Evolutionary conservation across 108 stramenopile species (phyloP), one percentile per base, ranked within the genome.

Genomic region (Discostella pseudostelligera): DNA sequence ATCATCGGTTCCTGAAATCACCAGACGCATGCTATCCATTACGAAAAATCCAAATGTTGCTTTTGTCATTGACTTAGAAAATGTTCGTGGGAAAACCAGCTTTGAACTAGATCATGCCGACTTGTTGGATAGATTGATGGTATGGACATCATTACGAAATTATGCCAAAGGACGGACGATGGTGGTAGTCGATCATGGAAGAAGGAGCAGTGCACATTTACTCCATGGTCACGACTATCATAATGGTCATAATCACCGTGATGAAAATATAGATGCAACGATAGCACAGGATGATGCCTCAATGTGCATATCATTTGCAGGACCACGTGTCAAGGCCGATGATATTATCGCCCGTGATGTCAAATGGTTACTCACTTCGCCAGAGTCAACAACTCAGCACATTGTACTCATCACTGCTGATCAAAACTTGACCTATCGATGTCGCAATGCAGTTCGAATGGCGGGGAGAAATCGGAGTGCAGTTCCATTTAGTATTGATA

Each of bases 391-490:
- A 44, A 35, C 59, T 8, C 29, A 44, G 6, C 73, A 74, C 42
- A 65, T 74, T n/a, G 47, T 86, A 10, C 79, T 89, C 13, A 72
- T 89, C 20, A 89, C 87, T n/a, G 79, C 79, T 6, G 87, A 89
- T 75, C 58, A 59, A 29, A 82, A 81, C 42, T 71, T 74, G 39
- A 39, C 48, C 36, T 74, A 26, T 47, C n/a, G 78, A 49, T 78
- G 70, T 61, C 48, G 66, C 36, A 46, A 11, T 82, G 66, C 70
- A 48, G 39, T 48, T 43, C 42, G 42, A 4, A 7, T 43, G 42
- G 42, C 32, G 5, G 32, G 32, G 32, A 43, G 2, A n/a, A 12
- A 43, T 43, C 42, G 12, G 9, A n/a, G 2, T 12, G 42, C 42
- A 43, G 42, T 43, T 2, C 14, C 12, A 43, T 32, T 12, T 11